Base-by-base conservation (phyloP, 768 basidiomycete species). In the Gymnopilus dilepis region DNA sequence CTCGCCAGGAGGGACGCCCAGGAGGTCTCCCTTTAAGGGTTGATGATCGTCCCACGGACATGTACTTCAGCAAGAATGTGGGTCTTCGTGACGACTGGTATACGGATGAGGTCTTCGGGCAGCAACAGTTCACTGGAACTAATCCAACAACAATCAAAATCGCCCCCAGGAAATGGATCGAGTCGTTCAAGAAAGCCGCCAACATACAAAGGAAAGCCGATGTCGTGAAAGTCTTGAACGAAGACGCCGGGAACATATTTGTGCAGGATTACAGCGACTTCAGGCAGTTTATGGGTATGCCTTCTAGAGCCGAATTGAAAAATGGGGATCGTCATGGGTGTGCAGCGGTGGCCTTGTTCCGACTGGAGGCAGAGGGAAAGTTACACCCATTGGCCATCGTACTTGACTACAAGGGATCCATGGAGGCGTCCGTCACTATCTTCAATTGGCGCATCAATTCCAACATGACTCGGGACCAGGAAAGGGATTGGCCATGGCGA, bases 401-500 rank as follows among this genome's bases (percentile, higher is more conserved):
- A 15, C 54, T 73, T 30, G 74, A 75, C 56, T 74, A 72, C 62
- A 70, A 68, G 47, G 72, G 69, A 17, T 70, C 64, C 59, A 65
- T 72, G 60, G 63, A 65, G 4, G 59, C 54, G 1, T 70, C 72
- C 22, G 70, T 73, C 47, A 69, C 68, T 28, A 72, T 74, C 45
- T 71, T 75, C 67, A 75, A 75, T 59, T 67, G 73, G 31, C 41
- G 62, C 22, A 50, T 42, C 21, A 37, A 66, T 0, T 67, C 65
- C 2, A 48, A 40, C n/a, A 22, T 62, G 1, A 65, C 63, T 15
- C 37, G 22, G 6, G 53, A 63, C 50, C 65, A 74, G 50, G 53
- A 48, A 5, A 21, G n/a, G 13, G 74, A 75, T 41, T 75, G 74
- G 74, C 73, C 73, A 0, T 75, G 74, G 74, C 70, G 74, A 17